Evolutionary conservation across 345 rosid species (phyloP).

Genomic region (Salix udensis): DNA sequence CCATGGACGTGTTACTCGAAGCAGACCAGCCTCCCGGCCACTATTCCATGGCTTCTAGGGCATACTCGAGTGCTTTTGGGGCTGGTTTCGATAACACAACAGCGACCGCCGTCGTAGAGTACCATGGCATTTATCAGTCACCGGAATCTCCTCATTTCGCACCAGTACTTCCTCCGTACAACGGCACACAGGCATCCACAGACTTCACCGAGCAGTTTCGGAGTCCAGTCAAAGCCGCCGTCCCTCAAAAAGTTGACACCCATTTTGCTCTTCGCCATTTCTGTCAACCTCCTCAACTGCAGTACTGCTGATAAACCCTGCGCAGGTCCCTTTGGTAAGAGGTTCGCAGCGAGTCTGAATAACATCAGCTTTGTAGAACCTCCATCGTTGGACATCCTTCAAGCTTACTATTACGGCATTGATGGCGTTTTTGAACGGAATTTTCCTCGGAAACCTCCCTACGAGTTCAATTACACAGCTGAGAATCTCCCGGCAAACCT

Average conservation of each 20-base stretch:
- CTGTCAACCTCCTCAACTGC: constrained; percentile 2
- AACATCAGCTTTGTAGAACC: not conserved
- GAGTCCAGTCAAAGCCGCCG: not conserved
- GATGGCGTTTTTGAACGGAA: not conserved
- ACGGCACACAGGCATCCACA: not conserved
- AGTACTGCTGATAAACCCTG: not conserved
- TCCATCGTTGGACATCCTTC: not conserved
- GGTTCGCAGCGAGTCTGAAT: constrained; percentile 2
- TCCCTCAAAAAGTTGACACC: constrained; percentile 4
- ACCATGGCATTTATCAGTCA: not conserved
- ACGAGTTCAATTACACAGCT: constrained; percentile 5
- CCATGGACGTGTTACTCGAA: constrained; percentile 22
- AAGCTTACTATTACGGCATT: not conserved
- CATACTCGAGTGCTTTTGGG: constrained; percentile 7
- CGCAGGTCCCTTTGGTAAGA: not conserved
- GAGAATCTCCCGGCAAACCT: not conserved
- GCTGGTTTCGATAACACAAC: constrained; percentile 22
- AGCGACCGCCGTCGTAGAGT: constrained; percentile 16
- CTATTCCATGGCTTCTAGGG: constrained; percentile 21
- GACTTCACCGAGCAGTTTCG: not conserved
- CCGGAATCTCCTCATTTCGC: not conserved
- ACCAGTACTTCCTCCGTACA: not conserved
- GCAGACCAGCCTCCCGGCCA: constrained; percentile 12
- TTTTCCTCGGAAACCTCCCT: constrained; percentile 3
- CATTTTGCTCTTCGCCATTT: not conserved